These are phyloP conservation scores for Pyrus communis DNA, from an alignment of 306 rosid species.

Conservation along the genomic window DNA sequence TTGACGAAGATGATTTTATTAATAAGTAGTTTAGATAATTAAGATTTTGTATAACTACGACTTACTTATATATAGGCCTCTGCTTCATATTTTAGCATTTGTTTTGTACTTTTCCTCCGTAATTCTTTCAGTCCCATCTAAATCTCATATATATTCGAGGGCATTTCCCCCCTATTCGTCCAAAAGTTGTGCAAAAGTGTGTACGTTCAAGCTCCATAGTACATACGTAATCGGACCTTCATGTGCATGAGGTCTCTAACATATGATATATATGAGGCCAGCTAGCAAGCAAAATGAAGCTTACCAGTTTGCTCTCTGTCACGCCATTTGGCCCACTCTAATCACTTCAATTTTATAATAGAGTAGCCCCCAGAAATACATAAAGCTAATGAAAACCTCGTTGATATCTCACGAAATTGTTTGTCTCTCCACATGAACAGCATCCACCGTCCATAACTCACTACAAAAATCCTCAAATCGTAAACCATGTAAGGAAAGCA, in stretches of 20 bases:
- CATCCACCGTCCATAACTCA: not conserved
- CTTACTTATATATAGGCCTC: too few relatives aligned
- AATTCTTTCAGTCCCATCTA: too few relatives aligned
- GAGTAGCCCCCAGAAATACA: not conserved
- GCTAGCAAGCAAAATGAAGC: not conserved
- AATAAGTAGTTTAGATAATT: too few relatives aligned
- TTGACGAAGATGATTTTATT: too few relatives aligned
- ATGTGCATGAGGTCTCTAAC: too few relatives aligned
- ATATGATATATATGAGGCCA: not conserved
- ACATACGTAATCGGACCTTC: not conserved
- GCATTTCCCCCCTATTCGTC: not conserved
- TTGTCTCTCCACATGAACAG: not conserved
- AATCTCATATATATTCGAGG: too few relatives aligned
- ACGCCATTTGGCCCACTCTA: not conserved
- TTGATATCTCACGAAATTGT: not conserved
- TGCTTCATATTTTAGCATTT: too few relatives aligned
- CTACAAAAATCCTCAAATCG: not conserved
- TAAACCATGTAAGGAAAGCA: constrained; percentile 32
- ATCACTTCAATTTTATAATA: not conserved
- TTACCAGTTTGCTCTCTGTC: not conserved
- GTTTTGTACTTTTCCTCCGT: too few relatives aligned
- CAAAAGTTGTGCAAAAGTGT: not conserved
- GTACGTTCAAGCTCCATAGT: not conserved
- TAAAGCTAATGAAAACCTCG: not conserved
- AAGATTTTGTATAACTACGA: too few relatives aligned